Percentiles rank a stretch among this genome's conserved stretches.
Conservation (phyloP, 192 early-diverging fungal species). For the Ramicandelaber brevisporus region DNA sequence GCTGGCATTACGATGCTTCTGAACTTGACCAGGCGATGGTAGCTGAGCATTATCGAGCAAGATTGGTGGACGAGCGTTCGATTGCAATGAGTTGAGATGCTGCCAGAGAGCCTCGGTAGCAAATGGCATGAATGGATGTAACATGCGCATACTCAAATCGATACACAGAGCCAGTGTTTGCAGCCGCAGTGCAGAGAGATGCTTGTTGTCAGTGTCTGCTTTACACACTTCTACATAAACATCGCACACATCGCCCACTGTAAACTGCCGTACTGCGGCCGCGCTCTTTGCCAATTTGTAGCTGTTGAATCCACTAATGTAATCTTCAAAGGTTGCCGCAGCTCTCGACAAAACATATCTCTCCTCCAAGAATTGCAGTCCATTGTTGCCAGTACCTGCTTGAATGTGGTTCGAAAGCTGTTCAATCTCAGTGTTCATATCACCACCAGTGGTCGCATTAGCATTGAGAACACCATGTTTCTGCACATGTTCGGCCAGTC, state of each 20-base stretch:
- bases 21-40: too few relatives aligned
- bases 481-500: conserved; percentile 77
- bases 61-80: too few relatives aligned
- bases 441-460: conserved; percentile 1
- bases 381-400: conserved; percentile 8
- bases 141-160: conserved; percentile 24
- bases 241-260: conserved; percentile 84
- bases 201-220: conserved; percentile 5
- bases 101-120: conserved; percentile 93
- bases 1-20: too few relatives aligned
- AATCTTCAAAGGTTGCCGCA: conserved; percentile 32
- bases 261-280: conserved; percentile 58
- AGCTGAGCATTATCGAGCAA: too few relatives aligned
- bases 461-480: conserved; percentile 8
- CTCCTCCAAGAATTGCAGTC: conserved; percentile 8
- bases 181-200: not conserved
- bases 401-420: conserved; percentile 3
- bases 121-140: conserved; percentile 97
- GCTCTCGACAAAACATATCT: conserved; percentile 61
- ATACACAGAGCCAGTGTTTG: not conserved
- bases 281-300: conserved; percentile 54
- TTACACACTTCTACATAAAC: conserved; percentile 79
- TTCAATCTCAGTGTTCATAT: conserved; percentile 4
- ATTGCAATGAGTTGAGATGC: too few relatives aligned
- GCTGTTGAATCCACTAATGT: conserved; percentile 35